Conservation (phyloP, 805 yeast species). For the Candida koratica region DNA sequence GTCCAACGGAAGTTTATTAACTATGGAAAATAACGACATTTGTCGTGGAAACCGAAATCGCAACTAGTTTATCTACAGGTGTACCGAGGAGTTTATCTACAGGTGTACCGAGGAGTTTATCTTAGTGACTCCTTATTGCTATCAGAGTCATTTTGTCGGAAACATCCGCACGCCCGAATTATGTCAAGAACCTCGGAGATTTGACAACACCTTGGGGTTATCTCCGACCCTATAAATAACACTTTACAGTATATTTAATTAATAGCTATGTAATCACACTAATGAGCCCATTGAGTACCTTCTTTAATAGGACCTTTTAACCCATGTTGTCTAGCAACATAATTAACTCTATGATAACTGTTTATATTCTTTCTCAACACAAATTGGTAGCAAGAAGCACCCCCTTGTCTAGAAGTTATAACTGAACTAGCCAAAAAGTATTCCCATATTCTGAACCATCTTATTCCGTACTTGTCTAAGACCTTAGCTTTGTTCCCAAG, state of each 20-base stretch:
- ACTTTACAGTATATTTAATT: neutral
- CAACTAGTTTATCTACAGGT: too few species aligned
- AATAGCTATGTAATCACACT: too few species aligned
- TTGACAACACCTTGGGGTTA: too few species aligned
- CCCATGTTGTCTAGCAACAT: conserved; percentile 75
- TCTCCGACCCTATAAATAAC: too few species aligned
- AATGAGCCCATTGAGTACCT: conserved; percentile 52
- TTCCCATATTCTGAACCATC: conserved; percentile 94
- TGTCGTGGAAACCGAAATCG: conserved; percentile 5
- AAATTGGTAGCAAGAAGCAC: conserved; percentile 89
- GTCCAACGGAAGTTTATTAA: conserved; percentile 6
- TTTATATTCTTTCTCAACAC: conserved; percentile 86
- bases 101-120: too few species aligned
- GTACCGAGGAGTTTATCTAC: too few species aligned
- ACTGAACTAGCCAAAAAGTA: conserved; percentile 79
- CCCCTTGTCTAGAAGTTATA: conserved; percentile 86
- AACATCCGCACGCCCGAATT: conserved; percentile 4
- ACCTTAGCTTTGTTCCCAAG: conserved; percentile 73
- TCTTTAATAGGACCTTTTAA: conserved; percentile 54
- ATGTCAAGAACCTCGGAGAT: conserved; percentile 2
- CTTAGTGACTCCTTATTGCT: neutral
- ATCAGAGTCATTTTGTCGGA: conserved; percentile 6
- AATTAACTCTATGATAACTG: conserved; percentile 77
- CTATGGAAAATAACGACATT: neutral
- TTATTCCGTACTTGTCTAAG: conserved; percentile 74